These are phyloP conservation scores for Colletotrichum higginsianum DNA, from an alignment of 2,329 filamentous ascomycete genomes.

Conservation along the genomic window DNA sequence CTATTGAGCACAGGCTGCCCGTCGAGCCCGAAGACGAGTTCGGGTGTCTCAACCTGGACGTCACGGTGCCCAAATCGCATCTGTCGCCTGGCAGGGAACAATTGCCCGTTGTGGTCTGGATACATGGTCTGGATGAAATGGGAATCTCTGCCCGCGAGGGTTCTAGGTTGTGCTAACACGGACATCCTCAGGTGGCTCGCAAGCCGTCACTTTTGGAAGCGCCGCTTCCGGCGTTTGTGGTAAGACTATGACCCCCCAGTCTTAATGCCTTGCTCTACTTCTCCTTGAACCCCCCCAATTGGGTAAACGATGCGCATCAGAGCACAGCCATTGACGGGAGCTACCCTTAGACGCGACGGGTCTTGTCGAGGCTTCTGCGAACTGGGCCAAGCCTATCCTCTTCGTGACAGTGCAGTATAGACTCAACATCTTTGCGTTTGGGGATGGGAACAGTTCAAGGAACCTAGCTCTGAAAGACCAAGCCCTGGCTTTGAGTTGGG, in stretches of 20 bases:
- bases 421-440: conserved; percentile 57
- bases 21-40: conserved; percentile 58
- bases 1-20: conserved; percentile 47
- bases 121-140: conserved; percentile 54
- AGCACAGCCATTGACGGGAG: not conserved
- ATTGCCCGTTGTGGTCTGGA: conserved; percentile 61
- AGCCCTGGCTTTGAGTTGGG: conserved; percentile 52
- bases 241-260: conserved; percentile 46
- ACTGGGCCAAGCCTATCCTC: conserved; percentile 43
- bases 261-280: not conserved
- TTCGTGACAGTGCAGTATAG: conserved; percentile 45
- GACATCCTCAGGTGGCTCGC: conserved; percentile 54
- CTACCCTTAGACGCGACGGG: conserved; percentile 49
- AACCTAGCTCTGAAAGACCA: conserved; percentile 57
- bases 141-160: not conserved
- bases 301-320: not conserved
- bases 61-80: conserved; percentile 48
- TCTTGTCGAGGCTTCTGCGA: conserved; percentile 54
- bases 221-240: conserved; percentile 58
- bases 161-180: not conserved
- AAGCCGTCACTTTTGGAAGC: conserved; percentile 60
- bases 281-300: not conserved
- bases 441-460: conserved; percentile 52
- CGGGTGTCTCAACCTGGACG: conserved; percentile 59
- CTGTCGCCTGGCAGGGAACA: not conserved